Conservation (phyloP, 192 early-diverging fungal species). For the Lobosporangium transversale region DNA sequence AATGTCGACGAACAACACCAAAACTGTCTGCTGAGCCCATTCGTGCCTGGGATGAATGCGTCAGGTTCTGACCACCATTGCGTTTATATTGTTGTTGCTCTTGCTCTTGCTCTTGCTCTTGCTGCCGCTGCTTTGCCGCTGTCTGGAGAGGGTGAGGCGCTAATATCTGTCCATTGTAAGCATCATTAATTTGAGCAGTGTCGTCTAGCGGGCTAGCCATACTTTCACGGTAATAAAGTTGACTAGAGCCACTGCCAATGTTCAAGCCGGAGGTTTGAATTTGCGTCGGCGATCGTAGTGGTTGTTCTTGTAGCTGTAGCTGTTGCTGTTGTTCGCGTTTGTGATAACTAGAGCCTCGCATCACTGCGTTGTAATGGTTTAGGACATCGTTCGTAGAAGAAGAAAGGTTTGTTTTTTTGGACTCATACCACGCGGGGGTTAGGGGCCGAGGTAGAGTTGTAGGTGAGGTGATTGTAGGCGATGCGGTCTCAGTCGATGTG, state of each 20-base stretch:
- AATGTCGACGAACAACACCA: conserved; percentile 29
- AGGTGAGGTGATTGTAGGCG: conserved; percentile 17
- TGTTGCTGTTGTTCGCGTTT: conserved; percentile 12
- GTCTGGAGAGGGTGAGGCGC: background rate
- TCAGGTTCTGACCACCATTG: background rate
- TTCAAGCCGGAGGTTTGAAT: background rate
- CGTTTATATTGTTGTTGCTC: background rate
- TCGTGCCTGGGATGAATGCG: conserved; percentile 10
- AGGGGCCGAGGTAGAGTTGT: conserved; percentile 37
- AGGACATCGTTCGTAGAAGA: conserved; percentile 38
- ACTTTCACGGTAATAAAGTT: conserved; percentile 2
- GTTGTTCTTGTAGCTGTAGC: conserved; percentile 2
- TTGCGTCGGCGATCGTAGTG: conserved; percentile 1
- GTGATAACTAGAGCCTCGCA: conserved; percentile 26
- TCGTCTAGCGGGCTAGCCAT: conserved; percentile 20
- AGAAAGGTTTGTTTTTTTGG: conserved; percentile 42
- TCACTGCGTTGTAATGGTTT: conserved; percentile 43
- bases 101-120: conserved; percentile 2
- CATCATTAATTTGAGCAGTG: background rate
- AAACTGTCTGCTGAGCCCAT: conserved; percentile 43
- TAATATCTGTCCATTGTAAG: background rate
- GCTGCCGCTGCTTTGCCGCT: background rate
- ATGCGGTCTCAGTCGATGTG: conserved; percentile 17
- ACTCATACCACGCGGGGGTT: conserved; percentile 44
- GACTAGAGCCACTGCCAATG: background rate